These are phyloP conservation scores for Penicillium mononematosum DNA, from an alignment of 495 filamentous ascomycete species.

Conservation along the genomic window DNA sequence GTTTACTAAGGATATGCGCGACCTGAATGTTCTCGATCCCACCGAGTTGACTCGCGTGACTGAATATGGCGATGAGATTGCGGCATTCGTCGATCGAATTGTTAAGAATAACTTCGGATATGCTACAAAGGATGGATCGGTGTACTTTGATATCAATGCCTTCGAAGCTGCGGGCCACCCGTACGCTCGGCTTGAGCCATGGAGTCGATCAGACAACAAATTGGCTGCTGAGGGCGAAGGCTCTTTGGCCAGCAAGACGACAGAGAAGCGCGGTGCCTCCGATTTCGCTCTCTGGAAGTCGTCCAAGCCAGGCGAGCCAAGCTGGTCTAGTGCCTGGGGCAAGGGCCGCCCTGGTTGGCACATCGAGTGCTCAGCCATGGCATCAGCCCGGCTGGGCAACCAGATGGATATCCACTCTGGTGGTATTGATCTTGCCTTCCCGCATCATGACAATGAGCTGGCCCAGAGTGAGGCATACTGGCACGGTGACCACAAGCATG, in stretches of 20 bases:
- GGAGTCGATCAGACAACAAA: slow-evolving; percentile 78
- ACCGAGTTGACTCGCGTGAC: slow-evolving; percentile 84
- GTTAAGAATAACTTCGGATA: slow-evolving; percentile 87
- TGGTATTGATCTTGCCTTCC: slow-evolving; percentile 89
- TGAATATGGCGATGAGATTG: slow-evolving; percentile 84
- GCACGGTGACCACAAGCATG: slow-evolving; percentile 35
- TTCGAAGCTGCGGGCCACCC: slow-evolving; percentile 82
- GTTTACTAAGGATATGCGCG: slow-evolving; percentile 81
- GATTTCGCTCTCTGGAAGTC: slow-evolving; percentile 97
- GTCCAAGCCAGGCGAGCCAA: slow-evolving; percentile 87
- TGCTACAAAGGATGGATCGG: slow-evolving; percentile 72
- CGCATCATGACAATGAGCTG: slow-evolving; percentile 95
- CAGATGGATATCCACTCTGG: slow-evolving; percentile 92
- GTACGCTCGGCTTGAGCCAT: slow-evolving; percentile 84
- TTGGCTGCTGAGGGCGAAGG: slow-evolving; percentile 90
- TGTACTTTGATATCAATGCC: slow-evolving; percentile 89
- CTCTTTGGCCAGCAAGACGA: slow-evolving; percentile 65
- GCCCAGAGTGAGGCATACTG: slow-evolving; percentile 94
- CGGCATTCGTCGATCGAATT: slow-evolving; percentile 71
- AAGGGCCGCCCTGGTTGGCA: slow-evolving; percentile 91
- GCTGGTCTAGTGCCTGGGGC: slow-evolving; percentile 85
- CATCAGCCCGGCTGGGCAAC: slow-evolving; percentile 75
- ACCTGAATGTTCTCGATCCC: slow-evolving; percentile 80
- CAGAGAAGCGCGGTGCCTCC: slow-evolving; percentile 65
- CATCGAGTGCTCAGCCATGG: slow-evolving; percentile 98